These are phyloP conservation scores for Phytopythium litorale DNA, from an alignment of 352 stramenopile species.

Conservation along the genomic window DNA sequence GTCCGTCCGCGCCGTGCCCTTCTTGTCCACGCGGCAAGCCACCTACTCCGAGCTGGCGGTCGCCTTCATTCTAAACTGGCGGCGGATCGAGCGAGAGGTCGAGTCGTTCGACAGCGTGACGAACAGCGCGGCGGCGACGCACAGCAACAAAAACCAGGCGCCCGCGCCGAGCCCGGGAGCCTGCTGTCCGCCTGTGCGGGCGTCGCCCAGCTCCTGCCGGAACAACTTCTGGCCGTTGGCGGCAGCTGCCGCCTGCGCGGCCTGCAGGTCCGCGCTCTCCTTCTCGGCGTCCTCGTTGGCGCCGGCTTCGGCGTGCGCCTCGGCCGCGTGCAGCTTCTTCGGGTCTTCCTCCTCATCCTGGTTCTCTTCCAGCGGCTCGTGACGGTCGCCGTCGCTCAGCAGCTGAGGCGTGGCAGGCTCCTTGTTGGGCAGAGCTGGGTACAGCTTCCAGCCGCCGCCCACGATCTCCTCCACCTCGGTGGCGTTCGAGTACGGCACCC, in stretches of 20 bases:
- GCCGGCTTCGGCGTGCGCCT: constrained; percentile 38
- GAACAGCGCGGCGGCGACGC: constrained; percentile 47
- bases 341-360: constrained; percentile 19
- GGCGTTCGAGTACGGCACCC: constrained; percentile 60
- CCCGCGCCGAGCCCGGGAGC: constrained; percentile 19
- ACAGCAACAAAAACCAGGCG: constrained; percentile 51
- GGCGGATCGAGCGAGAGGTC: constrained; percentile 48
- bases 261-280: constrained; percentile 25
- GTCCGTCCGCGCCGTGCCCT: neutral
- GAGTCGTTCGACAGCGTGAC: constrained; percentile 68
- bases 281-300: constrained; percentile 36
- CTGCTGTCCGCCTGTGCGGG: constrained; percentile 14
- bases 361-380: constrained; percentile 10
- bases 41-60: constrained; percentile 27
- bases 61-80: constrained; percentile 38
- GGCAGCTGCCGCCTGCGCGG: constrained; percentile 23
- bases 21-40: neutral
- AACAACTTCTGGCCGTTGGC: constrained; percentile 22
- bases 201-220: constrained; percentile 40
- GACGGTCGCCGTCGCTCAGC: constrained; percentile 9
- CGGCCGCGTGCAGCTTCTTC: constrained; percentile 24
- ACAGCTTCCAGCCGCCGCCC: constrained; percentile 44
- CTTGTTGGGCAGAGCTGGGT: constrained; percentile 12
- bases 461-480: constrained; percentile 48
- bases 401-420: constrained; percentile 2